Conservation (phyloP, 2,329 filamentous ascomycete genomes). For the Trichoderma sp. region DNA sequence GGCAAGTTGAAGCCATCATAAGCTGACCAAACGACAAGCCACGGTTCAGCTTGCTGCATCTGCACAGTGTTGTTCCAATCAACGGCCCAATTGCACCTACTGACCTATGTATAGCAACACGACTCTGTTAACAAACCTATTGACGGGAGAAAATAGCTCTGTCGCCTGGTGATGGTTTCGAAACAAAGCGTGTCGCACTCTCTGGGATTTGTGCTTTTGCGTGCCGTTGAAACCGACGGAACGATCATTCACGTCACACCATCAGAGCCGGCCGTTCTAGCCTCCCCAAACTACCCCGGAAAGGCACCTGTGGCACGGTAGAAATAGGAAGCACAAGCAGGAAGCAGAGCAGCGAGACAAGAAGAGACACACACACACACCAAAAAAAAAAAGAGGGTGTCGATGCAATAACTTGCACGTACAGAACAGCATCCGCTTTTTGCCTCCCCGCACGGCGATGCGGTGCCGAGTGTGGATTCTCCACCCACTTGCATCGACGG, state of each 20-base stretch:
- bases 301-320: not conserved
- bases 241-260: conserved; percentile 11
- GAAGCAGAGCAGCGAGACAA: not conserved
- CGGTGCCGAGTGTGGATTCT: conserved; percentile 14
- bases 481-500: conserved; percentile 7
- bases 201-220: not conserved
- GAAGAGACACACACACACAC: no score
- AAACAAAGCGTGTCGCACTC: conserved; percentile 11
- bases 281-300: not conserved
- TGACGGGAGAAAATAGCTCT: not conserved
- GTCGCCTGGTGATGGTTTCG: not conserved
- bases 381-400: conserved; percentile 2
- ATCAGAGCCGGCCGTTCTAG: not conserved
- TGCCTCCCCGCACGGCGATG: conserved; percentile 14
- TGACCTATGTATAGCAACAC: not conserved
- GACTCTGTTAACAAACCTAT: not conserved
- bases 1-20: not conserved
- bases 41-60: not conserved
- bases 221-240: conserved; percentile 13
- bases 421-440: not conserved
- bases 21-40: not conserved
- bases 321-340: not conserved
- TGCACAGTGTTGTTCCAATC: not conserved
- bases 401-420: not conserved
- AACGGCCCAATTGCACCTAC: not conserved